Conservation (phyloP, 257 asterid genomes). For the Solanum corneliomulleri region DNA sequence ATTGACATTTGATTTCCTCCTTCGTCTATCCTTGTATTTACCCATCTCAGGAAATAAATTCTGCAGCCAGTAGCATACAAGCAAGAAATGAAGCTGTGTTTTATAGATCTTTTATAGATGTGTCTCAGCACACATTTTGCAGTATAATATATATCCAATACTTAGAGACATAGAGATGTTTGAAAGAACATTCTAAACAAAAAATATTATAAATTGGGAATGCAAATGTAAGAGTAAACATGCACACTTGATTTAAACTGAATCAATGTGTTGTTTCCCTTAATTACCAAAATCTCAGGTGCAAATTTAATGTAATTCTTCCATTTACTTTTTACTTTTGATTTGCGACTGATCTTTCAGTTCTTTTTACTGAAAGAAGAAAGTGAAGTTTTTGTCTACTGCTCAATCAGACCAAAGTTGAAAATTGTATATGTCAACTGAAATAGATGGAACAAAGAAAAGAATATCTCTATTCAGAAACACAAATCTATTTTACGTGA, state of each 20-base stretch:
- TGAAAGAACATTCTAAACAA: neutral
- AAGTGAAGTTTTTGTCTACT: neutral
- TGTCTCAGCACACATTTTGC: neutral
- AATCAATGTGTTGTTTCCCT: neutral
- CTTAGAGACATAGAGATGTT: neutral
- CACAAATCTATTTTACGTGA: neutral
- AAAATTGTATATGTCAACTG: neutral
- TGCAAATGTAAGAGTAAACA: neutral
- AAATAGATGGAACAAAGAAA: neutral
- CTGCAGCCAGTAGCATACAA: constrained; percentile 5
- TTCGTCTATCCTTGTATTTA: constrained; percentile 12
- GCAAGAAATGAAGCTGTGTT: neutral
- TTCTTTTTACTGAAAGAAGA: neutral
- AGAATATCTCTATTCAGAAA: neutral
- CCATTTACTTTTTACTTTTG: neutral
- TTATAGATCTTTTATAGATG: neutral
- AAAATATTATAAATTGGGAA: neutral
- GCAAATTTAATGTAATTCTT: neutral
- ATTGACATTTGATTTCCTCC: constrained; percentile 14
- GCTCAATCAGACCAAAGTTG: neutral
- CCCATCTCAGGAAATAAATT: constrained; percentile 14
- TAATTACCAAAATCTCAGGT: neutral
- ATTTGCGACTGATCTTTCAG: neutral
- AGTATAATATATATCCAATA: neutral
- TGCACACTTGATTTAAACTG: neutral